phyloP scores from a whole-genome alignment of 1,284 basidiomycete species.

The Tilletia horrida region DNA sequence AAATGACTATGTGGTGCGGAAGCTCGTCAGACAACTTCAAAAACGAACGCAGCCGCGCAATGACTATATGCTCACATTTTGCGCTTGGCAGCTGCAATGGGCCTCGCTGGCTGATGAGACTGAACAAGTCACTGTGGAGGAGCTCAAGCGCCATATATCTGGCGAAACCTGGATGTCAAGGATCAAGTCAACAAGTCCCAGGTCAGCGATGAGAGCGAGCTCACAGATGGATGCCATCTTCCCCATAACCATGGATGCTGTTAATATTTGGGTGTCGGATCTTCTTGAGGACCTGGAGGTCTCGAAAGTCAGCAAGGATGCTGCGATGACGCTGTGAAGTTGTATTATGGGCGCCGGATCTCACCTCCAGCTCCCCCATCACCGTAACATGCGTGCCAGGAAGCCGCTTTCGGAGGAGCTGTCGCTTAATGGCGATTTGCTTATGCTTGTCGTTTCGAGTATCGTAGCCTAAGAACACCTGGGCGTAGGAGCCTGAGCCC shows the following conservation, averaged over 20 bases:
- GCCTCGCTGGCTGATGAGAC: not conserved
- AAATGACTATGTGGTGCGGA: not conserved
- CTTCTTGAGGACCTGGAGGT: not conserved
- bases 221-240: not conserved
- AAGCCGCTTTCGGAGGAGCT: not conserved
- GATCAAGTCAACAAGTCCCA: not conserved
- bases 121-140: not conserved
- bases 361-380: not conserved
- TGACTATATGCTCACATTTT: not conserved
- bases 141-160: conserved; percentile 11
- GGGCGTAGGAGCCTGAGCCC: not conserved
- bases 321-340: not conserved
- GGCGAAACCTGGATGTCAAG: not conserved
- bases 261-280: conserved; percentile 9
- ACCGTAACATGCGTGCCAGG: conserved; percentile 8
- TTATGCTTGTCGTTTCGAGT: not conserved
- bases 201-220: not conserved
- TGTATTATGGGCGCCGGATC: not conserved
- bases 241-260: not conserved
- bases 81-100: conserved; percentile 1
- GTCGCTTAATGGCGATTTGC: not conserved
- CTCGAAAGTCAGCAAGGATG: not conserved
- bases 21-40: too few species aligned
- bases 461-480: not conserved
- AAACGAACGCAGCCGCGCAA: not conserved